Base-by-base conservation (phyloP, 2,329 filamentous ascomycete genomes). In the Xylariaceae sp. region DNA sequence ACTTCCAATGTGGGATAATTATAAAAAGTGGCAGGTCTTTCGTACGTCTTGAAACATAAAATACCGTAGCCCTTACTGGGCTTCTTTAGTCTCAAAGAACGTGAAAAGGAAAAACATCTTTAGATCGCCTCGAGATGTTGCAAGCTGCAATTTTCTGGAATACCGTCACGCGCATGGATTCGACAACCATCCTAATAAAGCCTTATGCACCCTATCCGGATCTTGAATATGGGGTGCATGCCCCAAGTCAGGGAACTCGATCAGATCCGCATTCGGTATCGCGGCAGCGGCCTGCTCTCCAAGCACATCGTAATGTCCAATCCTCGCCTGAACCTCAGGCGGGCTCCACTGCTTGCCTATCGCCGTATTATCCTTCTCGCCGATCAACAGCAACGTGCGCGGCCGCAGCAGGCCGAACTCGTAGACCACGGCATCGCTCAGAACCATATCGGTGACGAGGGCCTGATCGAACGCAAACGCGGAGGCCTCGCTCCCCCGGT, bases 201-300 rank as follows among this genome's bases (percentile, higher is more conserved):
- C 74, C n/a, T 68, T 57, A 63, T 83, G 77, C 57, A 81, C 82
- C 37, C 62, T 67, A 2, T 72, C 72, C 0, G 80, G 79, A 21
- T 76, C 75, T 56, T 82, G 80, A 50, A 83, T 78, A 62, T 83
- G 81, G 14, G 81, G 81, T 37, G 80, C 75, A 56, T 84, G 81
- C 1, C 81, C 81, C 40, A 81, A 61, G 21, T 76, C 73, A 0
- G 74, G 68, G 59, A 83, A 83, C 45, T 76, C 75, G 40, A 82
- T 65, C 49, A 83, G 67, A 7, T 75, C 73, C 32, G 72, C 72
- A 40, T 77, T 72, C 0, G 76, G 76, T 41, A 83, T 79, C 57
- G 72, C 70, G 0, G 65, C 71, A 7, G 74, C 74, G 0, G 77
- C 75, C 55, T 75, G 62, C n/a, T 75, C 75, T 0, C 81, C 81